Evolutionary conservation across 495 filamentous ascomycete genomes (phyloP).

Genomic region (Daldinia childiae): DNA sequence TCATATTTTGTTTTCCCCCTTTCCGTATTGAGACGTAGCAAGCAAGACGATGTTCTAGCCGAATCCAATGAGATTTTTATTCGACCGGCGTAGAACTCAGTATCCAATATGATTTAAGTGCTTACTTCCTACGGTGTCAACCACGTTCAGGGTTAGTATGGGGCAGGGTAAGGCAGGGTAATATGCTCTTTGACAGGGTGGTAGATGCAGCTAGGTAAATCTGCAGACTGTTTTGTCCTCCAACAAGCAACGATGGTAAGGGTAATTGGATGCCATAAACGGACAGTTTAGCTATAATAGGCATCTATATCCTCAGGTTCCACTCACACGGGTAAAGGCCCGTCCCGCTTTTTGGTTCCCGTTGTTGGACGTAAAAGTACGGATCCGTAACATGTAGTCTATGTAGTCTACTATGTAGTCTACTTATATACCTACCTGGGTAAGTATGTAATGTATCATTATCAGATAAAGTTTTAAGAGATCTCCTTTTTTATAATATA

Average conservation of each 20-base stretch:
- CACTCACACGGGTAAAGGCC: slow-evolving; percentile 33
- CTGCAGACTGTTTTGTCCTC: not conserved
- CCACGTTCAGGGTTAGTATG: not conserved
- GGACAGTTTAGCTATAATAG: slow-evolving; percentile 16
- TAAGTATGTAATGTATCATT: slow-evolving; percentile 13
- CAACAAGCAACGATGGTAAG: slow-evolving; percentile 3
- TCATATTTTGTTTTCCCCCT: slow-evolving; percentile 6
- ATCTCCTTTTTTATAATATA: slow-evolving; percentile 30
- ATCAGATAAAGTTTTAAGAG: slow-evolving; percentile 30
- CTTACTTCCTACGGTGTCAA: not conserved
- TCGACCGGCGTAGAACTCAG: not conserved
- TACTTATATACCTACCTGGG: too few species aligned
- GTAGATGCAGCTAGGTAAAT: slow-evolving; percentile 25
- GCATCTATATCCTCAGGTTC: slow-evolving; percentile 18
- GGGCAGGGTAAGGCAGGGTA: too few species aligned
- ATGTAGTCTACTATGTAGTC: too few species aligned
- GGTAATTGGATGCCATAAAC: slow-evolving; percentile 12
- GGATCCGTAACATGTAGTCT: not conserved
- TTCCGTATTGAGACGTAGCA: not conserved
- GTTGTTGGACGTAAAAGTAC: slow-evolving; percentile 15
- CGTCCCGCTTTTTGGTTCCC: slow-evolving; percentile 29
- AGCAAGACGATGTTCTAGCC: not conserved
- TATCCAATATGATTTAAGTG: not conserved
- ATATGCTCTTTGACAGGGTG: slow-evolving; percentile 4
- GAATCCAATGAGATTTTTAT: not conserved